Evolutionary conservation across 2,329 filamentous ascomycete genomes (phyloP), one percentile per base, ranked within the genome.

Genomic region (Gaeumannomyces sp.): DNA sequence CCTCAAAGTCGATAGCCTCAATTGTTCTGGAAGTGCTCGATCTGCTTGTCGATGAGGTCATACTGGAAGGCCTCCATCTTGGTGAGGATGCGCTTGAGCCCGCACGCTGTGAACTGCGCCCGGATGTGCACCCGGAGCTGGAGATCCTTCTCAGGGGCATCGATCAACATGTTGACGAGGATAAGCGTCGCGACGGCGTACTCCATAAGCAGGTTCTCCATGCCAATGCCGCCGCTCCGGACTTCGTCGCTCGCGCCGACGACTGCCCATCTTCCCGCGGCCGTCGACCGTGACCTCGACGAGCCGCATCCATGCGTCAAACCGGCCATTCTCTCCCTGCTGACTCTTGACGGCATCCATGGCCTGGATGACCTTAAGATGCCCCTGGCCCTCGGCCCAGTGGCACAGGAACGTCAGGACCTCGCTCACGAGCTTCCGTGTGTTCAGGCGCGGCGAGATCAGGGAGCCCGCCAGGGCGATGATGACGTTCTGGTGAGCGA

Each of bases 21-120:
- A 74, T 98, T 97, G 68, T 90, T 89, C 66, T 92, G 88, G 81
- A 95, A 99, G 64, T 89, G 88, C 75, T 97, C 94, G 72, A 98
- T 90, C 79, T 99, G 95, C 83, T 97, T 98, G 83, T 98, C 94
- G 70, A 99, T 95, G 71, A 96, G 86, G 71, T 99, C 95, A 79
- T 98, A 99, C 76, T 98, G 93, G 80, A 99, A 98, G 59, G 87
- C 91, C 77, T 97, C 93, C 95, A 98, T 98, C 84, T 98, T 99
- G 70, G 84, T 89, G 77, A 98, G 80, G 71, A 98, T 91, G 66
- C 95, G 89, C 81, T 93, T 96, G 83, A 98, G 92, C 65, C 95
- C 95, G 76, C 93, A 97, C 75, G 91, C 93, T 72, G 91, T 96
- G 74, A 99, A 97, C 76, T 98, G 95, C 29, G 95, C 94, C 68